These are phyloP conservation scores for Pythium periplocum DNA, from an alignment of 352 stramenopile genomes.

Conservation along the genomic window DNA sequence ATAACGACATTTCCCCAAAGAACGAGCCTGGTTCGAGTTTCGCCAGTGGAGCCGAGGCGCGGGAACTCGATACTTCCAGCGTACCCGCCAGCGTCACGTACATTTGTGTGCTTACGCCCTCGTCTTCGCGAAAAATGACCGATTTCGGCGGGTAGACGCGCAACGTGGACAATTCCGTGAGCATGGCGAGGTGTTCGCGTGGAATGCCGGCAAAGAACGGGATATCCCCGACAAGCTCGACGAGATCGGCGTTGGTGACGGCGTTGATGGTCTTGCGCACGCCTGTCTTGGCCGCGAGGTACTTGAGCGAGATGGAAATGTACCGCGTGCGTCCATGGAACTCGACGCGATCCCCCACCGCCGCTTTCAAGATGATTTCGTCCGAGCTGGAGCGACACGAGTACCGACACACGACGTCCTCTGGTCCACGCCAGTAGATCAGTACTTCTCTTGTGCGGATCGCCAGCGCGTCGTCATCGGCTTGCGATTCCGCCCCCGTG, in stretches of 20 bases:
- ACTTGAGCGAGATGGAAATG: conserved; percentile 25
- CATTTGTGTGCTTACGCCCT: conserved; percentile 76
- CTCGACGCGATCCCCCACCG: conserved; percentile 39
- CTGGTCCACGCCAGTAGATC: conserved; percentile 52
- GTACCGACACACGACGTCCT: conserved; percentile 64
- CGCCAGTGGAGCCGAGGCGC: conserved; percentile 37
- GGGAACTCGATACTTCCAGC: conserved; percentile 60
- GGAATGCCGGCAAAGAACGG: conserved; percentile 68
- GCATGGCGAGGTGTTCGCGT: conserved; percentile 43
- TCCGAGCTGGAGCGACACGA: conserved; percentile 46
- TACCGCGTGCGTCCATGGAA: conserved; percentile 39
- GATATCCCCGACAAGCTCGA: conserved; percentile 53
- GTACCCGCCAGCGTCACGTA: conserved; percentile 64
- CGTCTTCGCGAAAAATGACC: conserved; percentile 69
- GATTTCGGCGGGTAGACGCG: conserved; percentile 64
- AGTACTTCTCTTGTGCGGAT: conserved; percentile 24
- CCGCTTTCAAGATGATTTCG: conserved; percentile 61
- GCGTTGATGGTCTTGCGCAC: conserved; percentile 41
- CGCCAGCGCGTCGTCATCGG: conserved; percentile 10
- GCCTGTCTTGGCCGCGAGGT: conserved; percentile 23
- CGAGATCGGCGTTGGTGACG: conserved; percentile 61
- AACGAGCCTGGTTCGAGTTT: conserved; percentile 64
- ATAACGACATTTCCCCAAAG: conserved; percentile 77
- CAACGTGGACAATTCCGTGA: conserved; percentile 76
- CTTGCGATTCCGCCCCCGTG: conserved; percentile 12